phyloP scores from a whole-genome alignment of 1,284 basidiomycete species.

The Trametes pubescens region DNA sequence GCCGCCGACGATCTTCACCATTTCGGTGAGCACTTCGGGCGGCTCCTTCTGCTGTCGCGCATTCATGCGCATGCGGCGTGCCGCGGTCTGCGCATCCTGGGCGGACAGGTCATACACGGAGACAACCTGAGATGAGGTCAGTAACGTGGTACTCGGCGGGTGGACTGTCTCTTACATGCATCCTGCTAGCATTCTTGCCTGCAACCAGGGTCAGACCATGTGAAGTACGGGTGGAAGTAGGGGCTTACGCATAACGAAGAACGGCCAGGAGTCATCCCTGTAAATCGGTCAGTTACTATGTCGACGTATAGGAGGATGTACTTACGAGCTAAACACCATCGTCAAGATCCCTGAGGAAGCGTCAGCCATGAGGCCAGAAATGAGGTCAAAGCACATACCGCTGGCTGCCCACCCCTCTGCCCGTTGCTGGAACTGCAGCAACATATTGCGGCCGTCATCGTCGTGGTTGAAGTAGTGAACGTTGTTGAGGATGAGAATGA shows the following conservation, averaged over 20 bases:
- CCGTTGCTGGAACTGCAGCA: constrained; percentile 85
- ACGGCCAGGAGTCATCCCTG: constrained; percentile 85
- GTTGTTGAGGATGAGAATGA: constrained; percentile 83
- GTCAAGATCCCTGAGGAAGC: constrained; percentile 69
- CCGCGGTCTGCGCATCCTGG: constrained; percentile 69
- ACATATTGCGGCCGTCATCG: constrained; percentile 77
- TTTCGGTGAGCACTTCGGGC: constrained; percentile 53
- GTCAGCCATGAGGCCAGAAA: background rate
- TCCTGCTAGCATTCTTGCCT: constrained; percentile 78
- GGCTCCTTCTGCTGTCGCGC: constrained; percentile 29
- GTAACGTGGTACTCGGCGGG: background rate
- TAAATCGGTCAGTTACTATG: constrained; percentile 27
- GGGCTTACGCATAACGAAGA: constrained; percentile 66
- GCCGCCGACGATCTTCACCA: constrained; percentile 75
- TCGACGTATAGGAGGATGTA: constrained; percentile 12
- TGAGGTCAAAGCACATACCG: constrained; percentile 52
- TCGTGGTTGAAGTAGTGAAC: constrained; percentile 84
- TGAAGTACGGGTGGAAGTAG: constrained; percentile 1
- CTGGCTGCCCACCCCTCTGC: constrained; percentile 87
- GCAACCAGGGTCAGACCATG: constrained; percentile 22
- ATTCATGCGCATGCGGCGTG: constrained; percentile 60
- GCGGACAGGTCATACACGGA: constrained; percentile 76
- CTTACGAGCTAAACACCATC: constrained; percentile 81
- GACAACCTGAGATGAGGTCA: constrained; percentile 56
- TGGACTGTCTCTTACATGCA: constrained; percentile 59